phyloP scores from a whole-genome alignment of 2,329 filamentous ascomycete genomes.

The Calonectria crousiana region DNA sequence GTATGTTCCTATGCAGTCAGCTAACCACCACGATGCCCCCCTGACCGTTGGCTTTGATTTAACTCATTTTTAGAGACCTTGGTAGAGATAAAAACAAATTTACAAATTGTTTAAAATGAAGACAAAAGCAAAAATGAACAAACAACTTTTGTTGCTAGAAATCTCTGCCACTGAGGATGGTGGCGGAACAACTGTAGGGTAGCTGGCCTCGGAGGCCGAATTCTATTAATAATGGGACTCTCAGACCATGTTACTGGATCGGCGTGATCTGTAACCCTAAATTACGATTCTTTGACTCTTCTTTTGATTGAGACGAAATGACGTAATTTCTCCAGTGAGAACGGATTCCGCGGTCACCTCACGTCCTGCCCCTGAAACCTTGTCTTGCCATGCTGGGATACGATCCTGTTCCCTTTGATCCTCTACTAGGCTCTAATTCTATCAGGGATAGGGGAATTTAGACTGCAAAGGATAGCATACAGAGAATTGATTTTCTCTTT shows the following conservation, averaged over 20 bases:
- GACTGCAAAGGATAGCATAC: not conserved
- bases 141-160: not conserved
- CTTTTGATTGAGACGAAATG: not conserved
- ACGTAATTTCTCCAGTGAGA: not conserved
- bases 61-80: too few relatives aligned
- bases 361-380: not conserved
- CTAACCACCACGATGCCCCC: too few relatives aligned
- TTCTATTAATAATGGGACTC: not conserved
- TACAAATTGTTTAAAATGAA: too few relatives aligned
- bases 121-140: not conserved
- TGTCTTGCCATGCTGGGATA: not conserved
- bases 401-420: not conserved
- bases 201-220: not conserved
- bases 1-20: too few relatives aligned
- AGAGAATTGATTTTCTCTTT: not conserved
- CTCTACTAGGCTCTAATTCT: not conserved
- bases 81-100: too few relatives aligned
- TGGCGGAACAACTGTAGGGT: not conserved
- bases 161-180: not conserved
- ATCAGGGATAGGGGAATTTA: not conserved
- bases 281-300: not conserved
- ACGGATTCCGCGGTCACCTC: not conserved
- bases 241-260: not conserved
- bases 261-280: not conserved
- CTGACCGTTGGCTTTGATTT: too few relatives aligned